These are phyloP conservation scores for Zygosaccharomyces rouxii DNA, from an alignment of 805 yeast species.

Conservation along the genomic window DNA sequence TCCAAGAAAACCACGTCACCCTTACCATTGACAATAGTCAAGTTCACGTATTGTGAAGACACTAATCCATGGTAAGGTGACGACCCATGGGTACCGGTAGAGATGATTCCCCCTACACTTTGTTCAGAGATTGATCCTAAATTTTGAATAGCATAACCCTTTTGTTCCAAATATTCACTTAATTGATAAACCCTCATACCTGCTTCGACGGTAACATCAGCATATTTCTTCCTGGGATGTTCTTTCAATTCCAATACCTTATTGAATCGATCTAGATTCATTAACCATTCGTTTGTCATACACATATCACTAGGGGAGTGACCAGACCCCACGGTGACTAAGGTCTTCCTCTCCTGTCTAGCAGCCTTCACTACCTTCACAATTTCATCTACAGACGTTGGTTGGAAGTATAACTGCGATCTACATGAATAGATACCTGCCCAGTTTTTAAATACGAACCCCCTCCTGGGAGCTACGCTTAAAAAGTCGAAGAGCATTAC, in stretches of 20 bases:
- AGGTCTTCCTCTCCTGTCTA: conserved; percentile 50
- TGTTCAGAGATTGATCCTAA: conserved; percentile 93
- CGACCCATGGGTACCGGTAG: conserved; percentile 97
- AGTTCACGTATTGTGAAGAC: conserved; percentile 77
- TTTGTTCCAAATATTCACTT: conserved; percentile 57
- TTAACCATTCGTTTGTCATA: conserved; percentile 82
- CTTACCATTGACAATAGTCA: conserved; percentile 67
- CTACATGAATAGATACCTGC: conserved; percentile 79
- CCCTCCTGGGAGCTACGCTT: conserved; percentile 23
- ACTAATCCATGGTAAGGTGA: conserved; percentile 89
- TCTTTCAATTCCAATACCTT: conserved; percentile 46
- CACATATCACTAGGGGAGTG: conserved; percentile 93
- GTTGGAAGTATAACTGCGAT: conserved; percentile 80
- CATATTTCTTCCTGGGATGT: conserved; percentile 56
- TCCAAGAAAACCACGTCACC: conserved; percentile 58
- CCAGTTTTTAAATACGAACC: conserved; percentile 54
- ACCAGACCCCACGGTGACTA: conserved; percentile 87
- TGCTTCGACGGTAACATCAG: conserved; percentile 93
- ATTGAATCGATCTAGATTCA: conserved; percentile 75
- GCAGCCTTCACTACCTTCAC: conserved; percentile 65
- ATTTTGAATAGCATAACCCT: conserved; percentile 79
- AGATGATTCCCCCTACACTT: conserved; percentile 89
- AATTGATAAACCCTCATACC: conserved; percentile 77
- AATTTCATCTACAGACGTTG: conserved; percentile 64
- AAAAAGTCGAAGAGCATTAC: conserved; percentile 11